phyloP scores from a whole-genome alignment of 495 filamentous ascomycete species.

The Lasiosphaeria ovina region DNA sequence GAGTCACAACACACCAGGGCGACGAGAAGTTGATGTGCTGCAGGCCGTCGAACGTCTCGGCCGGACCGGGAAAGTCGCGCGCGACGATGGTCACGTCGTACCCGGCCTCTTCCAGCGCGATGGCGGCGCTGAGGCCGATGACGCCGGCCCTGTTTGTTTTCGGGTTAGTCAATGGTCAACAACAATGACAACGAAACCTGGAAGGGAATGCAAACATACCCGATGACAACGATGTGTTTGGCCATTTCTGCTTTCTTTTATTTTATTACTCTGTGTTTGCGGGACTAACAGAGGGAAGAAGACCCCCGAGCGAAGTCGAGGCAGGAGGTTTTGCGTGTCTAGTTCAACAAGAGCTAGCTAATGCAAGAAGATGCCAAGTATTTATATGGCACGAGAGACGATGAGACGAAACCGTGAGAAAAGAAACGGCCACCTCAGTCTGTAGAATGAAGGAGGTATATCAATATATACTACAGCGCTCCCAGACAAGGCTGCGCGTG shows the following conservation, averaged over 20 bases:
- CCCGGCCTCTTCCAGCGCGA: constrained; percentile 47
- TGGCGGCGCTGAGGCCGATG: constrained; percentile 54
- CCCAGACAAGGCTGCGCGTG: too few relatives aligned
- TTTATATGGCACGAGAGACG: too few relatives aligned
- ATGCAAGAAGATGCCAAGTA: too few relatives aligned
- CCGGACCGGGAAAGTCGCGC: constrained; percentile 52
- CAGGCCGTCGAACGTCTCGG: constrained; percentile 38
- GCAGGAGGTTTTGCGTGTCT: too few relatives aligned
- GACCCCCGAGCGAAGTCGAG: too few relatives aligned
- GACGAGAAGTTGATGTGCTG: constrained; percentile 61
- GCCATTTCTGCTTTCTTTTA: background rate
- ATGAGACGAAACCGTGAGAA: too few relatives aligned
- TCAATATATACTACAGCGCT: too few relatives aligned
- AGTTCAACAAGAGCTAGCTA: too few relatives aligned
- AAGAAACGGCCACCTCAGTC: too few relatives aligned
- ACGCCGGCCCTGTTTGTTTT: constrained; percentile 51
- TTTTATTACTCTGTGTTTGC: too few relatives aligned
- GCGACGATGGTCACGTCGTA: constrained; percentile 54
- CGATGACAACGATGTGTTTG: constrained; percentile 5
- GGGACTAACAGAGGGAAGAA: too few relatives aligned
- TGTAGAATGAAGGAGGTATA: too few relatives aligned
- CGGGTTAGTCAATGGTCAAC: background rate
- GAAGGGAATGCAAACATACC: background rate
- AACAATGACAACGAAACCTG: background rate
- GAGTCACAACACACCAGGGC: constrained; percentile 41